These are phyloP conservation scores for Thymus quinquecostatus DNA, from an alignment of 257 asterid genomes.

Conservation along the genomic window DNA sequence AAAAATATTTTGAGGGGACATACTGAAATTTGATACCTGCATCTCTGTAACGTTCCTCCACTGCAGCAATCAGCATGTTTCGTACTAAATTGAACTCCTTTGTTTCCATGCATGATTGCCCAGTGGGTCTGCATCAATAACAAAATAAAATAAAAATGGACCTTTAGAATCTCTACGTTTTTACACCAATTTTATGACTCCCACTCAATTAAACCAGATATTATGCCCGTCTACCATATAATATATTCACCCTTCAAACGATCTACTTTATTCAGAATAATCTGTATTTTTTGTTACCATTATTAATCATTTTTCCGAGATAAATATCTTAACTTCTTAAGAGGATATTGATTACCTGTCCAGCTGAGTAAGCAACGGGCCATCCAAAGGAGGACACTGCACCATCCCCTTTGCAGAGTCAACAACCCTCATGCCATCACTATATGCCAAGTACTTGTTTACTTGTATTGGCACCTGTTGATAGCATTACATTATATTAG, in stretches of 20 bases:
- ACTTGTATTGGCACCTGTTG: constrained; percentile 62
- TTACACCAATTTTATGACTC: not conserved
- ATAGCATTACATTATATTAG: not conserved
- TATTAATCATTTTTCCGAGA: not conserved
- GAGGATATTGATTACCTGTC: constrained; percentile 40
- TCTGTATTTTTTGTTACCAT: not conserved
- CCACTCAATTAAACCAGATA: not conserved
- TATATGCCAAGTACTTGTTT: constrained; percentile 48
- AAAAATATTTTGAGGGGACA: not conserved
- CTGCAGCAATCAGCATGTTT: constrained; percentile 57
- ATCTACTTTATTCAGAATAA: not conserved
- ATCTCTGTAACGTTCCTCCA: constrained; percentile 58
- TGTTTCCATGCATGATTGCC: constrained; percentile 53
- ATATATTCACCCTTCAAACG: not conserved
- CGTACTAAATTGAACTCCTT: constrained; percentile 51
- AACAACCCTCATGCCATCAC: constrained; percentile 58
- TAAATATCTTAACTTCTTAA: not conserved
- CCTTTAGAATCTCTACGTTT: not conserved
- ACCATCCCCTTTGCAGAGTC: constrained; percentile 43
- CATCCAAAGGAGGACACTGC: constrained; percentile 35
- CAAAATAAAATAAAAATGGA: not conserved
- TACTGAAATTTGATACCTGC: constrained; percentile 42
- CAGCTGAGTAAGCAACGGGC: constrained; percentile 34
- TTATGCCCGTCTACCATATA: not conserved
- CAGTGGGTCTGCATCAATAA: constrained; percentile 45